Percentiles rank a stretch among this genome's conserved stretches.
Conservation (phyloP, 768 basidiomycete genomes). For the Suillus bovinus region DNA sequence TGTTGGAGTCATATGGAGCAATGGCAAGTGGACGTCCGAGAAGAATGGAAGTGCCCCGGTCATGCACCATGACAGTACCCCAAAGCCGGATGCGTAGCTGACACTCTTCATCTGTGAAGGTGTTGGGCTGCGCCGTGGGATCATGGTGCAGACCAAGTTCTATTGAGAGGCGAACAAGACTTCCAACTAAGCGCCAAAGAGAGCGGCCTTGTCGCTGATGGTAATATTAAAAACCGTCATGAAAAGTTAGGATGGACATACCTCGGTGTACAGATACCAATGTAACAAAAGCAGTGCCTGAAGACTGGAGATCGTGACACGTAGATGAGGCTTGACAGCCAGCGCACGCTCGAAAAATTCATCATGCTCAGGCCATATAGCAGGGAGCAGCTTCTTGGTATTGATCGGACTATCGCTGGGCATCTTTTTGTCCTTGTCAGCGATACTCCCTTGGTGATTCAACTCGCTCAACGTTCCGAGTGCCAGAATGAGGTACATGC, state of each 20-base stretch:
- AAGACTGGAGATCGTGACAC: constrained; percentile 78
- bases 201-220: constrained; percentile 83
- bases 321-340: constrained; percentile 76
- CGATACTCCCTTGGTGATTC: constrained; percentile 63
- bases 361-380: constrained; percentile 75
- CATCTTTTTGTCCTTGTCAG: constrained; percentile 45
- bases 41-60: constrained; percentile 85
- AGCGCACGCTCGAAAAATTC: constrained; percentile 84
- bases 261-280: constrained; percentile 91
- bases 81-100: constrained; percentile 80
- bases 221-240: constrained; percentile 10
- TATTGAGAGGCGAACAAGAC: constrained; percentile 77
- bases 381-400: constrained; percentile 58
- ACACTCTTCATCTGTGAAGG: constrained; percentile 75
- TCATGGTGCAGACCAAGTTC: constrained; percentile 89
- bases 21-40: constrained; percentile 86
- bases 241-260: constrained; percentile 30
- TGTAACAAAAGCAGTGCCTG: constrained; percentile 84
- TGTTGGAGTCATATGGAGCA: constrained; percentile 79
- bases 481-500: constrained; percentile 74
- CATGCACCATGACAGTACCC: constrained; percentile 84
- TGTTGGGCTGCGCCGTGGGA: constrained; percentile 59
- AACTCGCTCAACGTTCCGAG: constrained; percentile 83
- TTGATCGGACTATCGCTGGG: constrained; percentile 35
- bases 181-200: constrained; percentile 86